Percentiles rank a stretch among this genome's conserved stretches.
Evolutionary conservation across 108 stramenopile genomes (phyloP).

Genomic region (Ochromonas danica): DNA sequence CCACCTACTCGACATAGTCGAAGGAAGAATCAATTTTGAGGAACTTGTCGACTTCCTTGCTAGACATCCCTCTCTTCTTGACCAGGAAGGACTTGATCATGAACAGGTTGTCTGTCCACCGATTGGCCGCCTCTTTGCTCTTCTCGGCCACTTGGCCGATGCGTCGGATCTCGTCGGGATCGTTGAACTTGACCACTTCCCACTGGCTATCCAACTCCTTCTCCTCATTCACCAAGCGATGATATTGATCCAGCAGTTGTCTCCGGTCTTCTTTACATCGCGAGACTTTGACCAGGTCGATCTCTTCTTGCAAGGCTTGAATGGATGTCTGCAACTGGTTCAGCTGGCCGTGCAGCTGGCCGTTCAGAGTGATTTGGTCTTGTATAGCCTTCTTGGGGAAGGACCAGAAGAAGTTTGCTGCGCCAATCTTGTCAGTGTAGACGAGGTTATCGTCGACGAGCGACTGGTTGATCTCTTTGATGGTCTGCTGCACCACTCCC

Average conservation of each 20-base stretch:
- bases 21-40: neutral
- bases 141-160: constrained; percentile 20
- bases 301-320: constrained; percentile 32
- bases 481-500: neutral
- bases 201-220: constrained; percentile 29
- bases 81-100: constrained; percentile 41
- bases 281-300: constrained; percentile 34
- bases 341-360: constrained; percentile 37
- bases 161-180: constrained; percentile 37
- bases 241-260: neutral
- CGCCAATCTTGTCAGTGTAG: constrained; percentile 52
- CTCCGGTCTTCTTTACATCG: constrained; percentile 34
- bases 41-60: constrained; percentile 23
- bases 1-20: neutral
- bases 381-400: constrained; percentile 48
- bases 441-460: constrained; percentile 52
- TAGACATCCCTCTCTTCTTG: constrained; percentile 43
- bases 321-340: constrained; percentile 36
- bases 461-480: constrained; percentile 51
- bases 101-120: constrained; percentile 52
- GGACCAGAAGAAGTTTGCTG: constrained; percentile 55
- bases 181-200: constrained; percentile 43
- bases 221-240: constrained; percentile 39
- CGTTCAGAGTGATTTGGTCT: constrained; percentile 34
- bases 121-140: constrained; percentile 44